Evolutionary conservation across 305 asterid genomes (phyloP), one percentile per base, ranked within the genome.

Genomic region (Stenogyne calaminthoides): DNA sequence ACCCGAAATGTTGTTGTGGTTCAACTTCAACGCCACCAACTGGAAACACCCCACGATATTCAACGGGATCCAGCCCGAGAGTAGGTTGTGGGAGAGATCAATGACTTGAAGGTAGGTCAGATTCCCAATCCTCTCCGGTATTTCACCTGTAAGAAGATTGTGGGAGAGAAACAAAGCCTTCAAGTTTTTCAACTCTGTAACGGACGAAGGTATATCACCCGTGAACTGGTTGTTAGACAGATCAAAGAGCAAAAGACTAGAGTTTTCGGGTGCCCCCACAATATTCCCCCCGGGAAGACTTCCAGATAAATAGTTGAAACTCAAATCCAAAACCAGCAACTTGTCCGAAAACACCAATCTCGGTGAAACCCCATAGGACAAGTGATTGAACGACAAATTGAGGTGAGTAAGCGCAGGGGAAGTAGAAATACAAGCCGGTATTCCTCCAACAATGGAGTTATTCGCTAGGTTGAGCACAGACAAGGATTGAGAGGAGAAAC

Each of bases 311-410:
- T 29, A 73, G 59, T 94, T 94, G 88, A 80, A 90, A 83, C 99
- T 94, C 88, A 94, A 85, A 83, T 94, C 96, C 85, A 94, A 73
- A 37, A 78, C 69, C 22, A 84, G 39, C 61, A 94, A 73, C 39
- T 74, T 83, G 67, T 87, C 90, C 0, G 97, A 87, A 76, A 94
- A 91, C 67, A 83, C 76, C 57, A 94, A 80, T 67, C 95, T 86
- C 5, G 99, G 99, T 8, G 99, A 85, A 81, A 94, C 80, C 71
- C 92, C 95, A 77, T 90, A 94, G 32, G 73, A 79, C 44, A 94
- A 81, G 4, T 79, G 82, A 78, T 94, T 94, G 73, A 47, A 82
- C 1, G 99, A 94, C 77, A 94, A 78, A 67, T 94, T 91, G 61
- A 94, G 96, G 49, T 78, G 89, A 1, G 88, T 88, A 71, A 94